A percentile compares a stretch with the other conserved stretches of the same genome.
These are phyloP conservation scores for Chaetomiaceae sp. DNA, from an alignment of 2,329 filamentous ascomycete species.

Conservation along the genomic window DNA sequence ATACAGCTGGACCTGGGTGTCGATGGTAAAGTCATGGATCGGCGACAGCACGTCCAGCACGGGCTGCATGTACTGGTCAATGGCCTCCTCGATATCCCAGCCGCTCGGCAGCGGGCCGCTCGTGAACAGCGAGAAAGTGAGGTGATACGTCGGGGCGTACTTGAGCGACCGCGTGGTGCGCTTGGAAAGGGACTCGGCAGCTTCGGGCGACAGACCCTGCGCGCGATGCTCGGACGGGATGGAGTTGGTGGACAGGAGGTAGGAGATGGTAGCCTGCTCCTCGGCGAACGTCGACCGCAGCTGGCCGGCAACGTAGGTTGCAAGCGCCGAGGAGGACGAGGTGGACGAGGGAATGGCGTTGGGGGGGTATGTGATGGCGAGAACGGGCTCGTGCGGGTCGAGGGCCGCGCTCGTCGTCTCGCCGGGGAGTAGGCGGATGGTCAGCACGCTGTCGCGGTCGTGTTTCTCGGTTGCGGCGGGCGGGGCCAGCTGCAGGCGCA, in stretches of 20 bases:
- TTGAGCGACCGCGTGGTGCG: constrained; percentile 81
- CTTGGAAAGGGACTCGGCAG: constrained; percentile 53
- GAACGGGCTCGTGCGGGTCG: constrained; percentile 60
- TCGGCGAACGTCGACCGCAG: constrained; percentile 75
- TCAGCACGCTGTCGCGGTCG: constrained; percentile 54
- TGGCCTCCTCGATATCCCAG: constrained; percentile 83
- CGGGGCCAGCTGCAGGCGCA: constrained; percentile 62
- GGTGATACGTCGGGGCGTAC: constrained; percentile 87
- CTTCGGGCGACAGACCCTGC: constrained; percentile 43
- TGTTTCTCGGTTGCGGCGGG: constrained; percentile 26
- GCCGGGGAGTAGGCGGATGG: constrained; percentile 63
- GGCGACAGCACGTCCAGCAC: constrained; percentile 70
- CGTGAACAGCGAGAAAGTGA: constrained; percentile 93
- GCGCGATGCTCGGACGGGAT: constrained; percentile 42
- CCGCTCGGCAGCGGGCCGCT: constrained; percentile 69
- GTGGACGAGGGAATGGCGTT: constrained; percentile 61
- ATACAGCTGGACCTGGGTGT: constrained; percentile 93
- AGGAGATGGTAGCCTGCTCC: constrained; percentile 79
- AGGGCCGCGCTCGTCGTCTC: constrained; percentile 56
- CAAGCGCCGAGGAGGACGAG: constrained; percentile 65
- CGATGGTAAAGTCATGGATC: constrained; percentile 92
- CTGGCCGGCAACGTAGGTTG: constrained; percentile 70
- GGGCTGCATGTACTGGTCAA: constrained; percentile 75
- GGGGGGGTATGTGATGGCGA: constrained; percentile 72
- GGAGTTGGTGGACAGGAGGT: constrained; percentile 58